Percentiles rank a stretch among this genome's conserved stretches.
These are phyloP conservation scores for Xylariaceae sp. DNA, from an alignment of 2,329 filamentous ascomycete genomes.

Conservation along the genomic window DNA sequence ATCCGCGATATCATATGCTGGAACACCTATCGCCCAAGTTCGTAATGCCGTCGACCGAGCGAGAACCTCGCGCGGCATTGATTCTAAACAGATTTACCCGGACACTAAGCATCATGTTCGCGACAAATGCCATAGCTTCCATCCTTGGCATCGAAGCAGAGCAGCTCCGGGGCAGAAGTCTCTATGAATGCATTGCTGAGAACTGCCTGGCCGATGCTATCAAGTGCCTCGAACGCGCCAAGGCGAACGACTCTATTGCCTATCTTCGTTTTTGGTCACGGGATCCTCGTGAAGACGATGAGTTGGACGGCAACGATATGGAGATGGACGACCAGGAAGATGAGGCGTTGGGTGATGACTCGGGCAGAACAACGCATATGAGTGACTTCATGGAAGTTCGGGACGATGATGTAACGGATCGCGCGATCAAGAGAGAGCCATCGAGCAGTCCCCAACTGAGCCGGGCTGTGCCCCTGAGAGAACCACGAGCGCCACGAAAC, in stretches of 20 bases:
- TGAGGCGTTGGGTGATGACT: constrained; percentile 35
- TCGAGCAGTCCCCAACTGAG: constrained; percentile 14
- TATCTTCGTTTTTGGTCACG: constrained; percentile 83
- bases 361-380: constrained; percentile 42
- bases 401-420: constrained; percentile 26
- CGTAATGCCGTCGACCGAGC: constrained; percentile 54
- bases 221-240: constrained; percentile 74
- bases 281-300: constrained; percentile 59
- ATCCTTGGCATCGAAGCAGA: constrained; percentile 68
- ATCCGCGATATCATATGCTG: constrained; percentile 86
- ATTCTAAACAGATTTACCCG: constrained; percentile 84
- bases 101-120: constrained; percentile 79
- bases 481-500: not conserved
- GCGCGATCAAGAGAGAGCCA: constrained; percentile 36
- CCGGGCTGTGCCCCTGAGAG: not conserved
- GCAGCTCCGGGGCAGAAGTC: constrained; percentile 68
- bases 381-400: constrained; percentile 40
- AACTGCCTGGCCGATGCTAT: constrained; percentile 72
- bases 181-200: constrained; percentile 81
- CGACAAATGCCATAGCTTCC: constrained; percentile 68
- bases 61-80: constrained; percentile 76
- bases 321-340: constrained; percentile 45
- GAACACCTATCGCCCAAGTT: constrained; percentile 81
- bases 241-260: constrained; percentile 85
- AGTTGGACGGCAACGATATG: constrained; percentile 38